These are phyloP conservation scores for Phytophthora palmivora DNA, from an alignment of 352 stramenopile genomes.

Conservation along the genomic window DNA sequence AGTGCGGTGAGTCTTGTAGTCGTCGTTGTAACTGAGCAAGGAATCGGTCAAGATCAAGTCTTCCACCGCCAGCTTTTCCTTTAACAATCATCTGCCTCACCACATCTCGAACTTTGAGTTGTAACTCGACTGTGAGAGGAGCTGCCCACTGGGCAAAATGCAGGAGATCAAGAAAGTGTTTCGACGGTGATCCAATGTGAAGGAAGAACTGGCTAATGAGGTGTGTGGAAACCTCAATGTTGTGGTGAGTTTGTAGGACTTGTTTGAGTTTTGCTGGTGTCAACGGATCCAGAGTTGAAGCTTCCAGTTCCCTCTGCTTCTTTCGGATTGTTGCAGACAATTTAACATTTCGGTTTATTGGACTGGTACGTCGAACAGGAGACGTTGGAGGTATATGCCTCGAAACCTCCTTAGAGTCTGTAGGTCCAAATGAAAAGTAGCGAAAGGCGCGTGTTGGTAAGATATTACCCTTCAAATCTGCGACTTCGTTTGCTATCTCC, in stretches of 20 bases:
- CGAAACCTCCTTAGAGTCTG: background rate
- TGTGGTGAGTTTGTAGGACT: conserved; percentile 35
- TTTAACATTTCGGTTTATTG: conserved; percentile 2
- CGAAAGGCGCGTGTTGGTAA: conserved; percentile 34
- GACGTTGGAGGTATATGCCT: conserved; percentile 8
- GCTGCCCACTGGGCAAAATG: conserved; percentile 52
- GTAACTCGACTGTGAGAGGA: conserved; percentile 41
- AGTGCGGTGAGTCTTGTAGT: conserved; percentile 38
- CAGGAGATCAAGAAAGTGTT: conserved; percentile 53
- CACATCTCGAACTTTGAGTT: conserved; percentile 41
- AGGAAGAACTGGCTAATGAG: conserved; percentile 64
- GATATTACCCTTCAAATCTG: conserved; percentile 27
- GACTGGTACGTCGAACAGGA: conserved; percentile 12
- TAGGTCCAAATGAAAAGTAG: conserved; percentile 32
- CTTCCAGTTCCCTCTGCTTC: conserved; percentile 30
- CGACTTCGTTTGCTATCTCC: conserved; percentile 36
- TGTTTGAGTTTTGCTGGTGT: conserved; percentile 46
- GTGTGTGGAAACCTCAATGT: conserved; percentile 47
- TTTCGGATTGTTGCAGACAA: conserved; percentile 16
- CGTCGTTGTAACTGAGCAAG: conserved; percentile 42
- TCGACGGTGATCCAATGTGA: conserved; percentile 48
- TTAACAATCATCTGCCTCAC: conserved; percentile 53
- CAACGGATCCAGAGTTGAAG: conserved; percentile 38
- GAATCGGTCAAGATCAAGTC: conserved; percentile 61
- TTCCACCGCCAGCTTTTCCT: conserved; percentile 52